phyloP scores from a whole-genome alignment of 108 stramenopile species.

The Seminavis robusta region DNA sequence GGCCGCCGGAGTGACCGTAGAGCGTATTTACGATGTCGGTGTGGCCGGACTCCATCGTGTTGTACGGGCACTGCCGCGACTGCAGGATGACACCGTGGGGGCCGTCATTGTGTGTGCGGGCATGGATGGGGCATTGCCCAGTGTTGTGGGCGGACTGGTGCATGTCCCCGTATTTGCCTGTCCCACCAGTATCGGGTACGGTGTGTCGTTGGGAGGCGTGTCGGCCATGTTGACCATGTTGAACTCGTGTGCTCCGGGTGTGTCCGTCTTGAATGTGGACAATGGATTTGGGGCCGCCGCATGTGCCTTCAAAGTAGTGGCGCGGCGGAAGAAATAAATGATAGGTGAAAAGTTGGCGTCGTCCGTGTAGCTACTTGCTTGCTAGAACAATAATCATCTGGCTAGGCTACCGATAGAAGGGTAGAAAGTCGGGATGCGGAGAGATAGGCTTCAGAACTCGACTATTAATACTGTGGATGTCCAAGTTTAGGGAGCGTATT shows the following conservation, averaged over 20 bases:
- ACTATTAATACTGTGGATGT: too few relatives aligned
- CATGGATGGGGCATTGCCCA: slow-evolving; percentile 95
- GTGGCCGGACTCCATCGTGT: slow-evolving; percentile 96
- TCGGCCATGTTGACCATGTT: slow-evolving; percentile 95
- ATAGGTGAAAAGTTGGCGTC: too few relatives aligned
- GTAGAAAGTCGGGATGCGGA: too few relatives aligned
- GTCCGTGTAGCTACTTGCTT: too few relatives aligned
- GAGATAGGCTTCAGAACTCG: too few relatives aligned
- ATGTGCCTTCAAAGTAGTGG: slow-evolving; percentile 71
- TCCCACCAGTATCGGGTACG: slow-evolving; percentile 94
- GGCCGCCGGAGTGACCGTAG: slow-evolving; percentile 58
- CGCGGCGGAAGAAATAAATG: not conserved
- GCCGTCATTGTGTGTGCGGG: slow-evolving; percentile 92
- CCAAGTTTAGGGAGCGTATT: too few relatives aligned
- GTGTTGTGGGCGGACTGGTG: slow-evolving; percentile 92
- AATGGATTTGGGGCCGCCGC: slow-evolving; percentile 97
- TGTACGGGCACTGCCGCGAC: slow-evolving; percentile 59
- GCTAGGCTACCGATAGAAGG: too few relatives aligned
- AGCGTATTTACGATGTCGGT: slow-evolving; percentile 88
- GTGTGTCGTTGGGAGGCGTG: slow-evolving; percentile 86
- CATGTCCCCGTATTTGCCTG: slow-evolving; percentile 91
- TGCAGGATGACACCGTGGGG: slow-evolving; percentile 65
- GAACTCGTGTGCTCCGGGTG: slow-evolving; percentile 94
- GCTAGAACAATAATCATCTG: too few relatives aligned
- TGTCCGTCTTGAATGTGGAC: slow-evolving; percentile 94